A percentile compares a stretch with the other conserved stretches of the same genome.
These are phyloP conservation scores for Panus rudis DNA, from an alignment of 768 basidiomycete species.

Conservation along the genomic window DNA sequence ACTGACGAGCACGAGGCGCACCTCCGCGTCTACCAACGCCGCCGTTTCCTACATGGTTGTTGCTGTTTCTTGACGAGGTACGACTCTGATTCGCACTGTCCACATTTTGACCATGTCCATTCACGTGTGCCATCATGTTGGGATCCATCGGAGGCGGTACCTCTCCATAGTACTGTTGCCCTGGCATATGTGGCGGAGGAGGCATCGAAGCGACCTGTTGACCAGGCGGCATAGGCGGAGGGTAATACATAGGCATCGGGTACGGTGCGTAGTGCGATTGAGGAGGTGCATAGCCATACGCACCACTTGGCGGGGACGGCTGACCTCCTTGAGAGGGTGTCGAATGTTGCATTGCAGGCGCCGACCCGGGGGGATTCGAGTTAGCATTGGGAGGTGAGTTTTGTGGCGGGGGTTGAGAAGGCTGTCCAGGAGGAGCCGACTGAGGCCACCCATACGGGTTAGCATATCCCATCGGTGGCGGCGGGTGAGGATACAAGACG, in stretches of 20 bases:
- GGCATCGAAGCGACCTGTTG: constrained; percentile 14
- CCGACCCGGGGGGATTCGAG: too few relatives aligned
- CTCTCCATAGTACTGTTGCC: constrained; percentile 11
- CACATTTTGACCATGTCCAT: constrained; percentile 25
- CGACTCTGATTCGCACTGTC: constrained; percentile 25
- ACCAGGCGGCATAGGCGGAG: background rate
- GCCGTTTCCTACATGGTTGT: constrained; percentile 18
- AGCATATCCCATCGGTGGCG: constrained; percentile 23
- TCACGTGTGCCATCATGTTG: constrained; percentile 17
- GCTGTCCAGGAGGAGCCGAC: constrained; percentile 14
- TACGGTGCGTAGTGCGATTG: constrained; percentile 20
- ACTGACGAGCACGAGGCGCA: constrained; percentile 19
- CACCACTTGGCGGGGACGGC: too few relatives aligned
- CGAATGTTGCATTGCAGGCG: too few relatives aligned
- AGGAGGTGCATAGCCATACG: constrained; percentile 16
- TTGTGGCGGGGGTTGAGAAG: constrained; percentile 25
- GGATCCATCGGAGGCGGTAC: background rate
- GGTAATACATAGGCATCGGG: constrained; percentile 15
- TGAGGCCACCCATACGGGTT: constrained; percentile 30
- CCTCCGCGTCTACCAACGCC: constrained; percentile 21
- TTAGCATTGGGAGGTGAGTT: too few relatives aligned
- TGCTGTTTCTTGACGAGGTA: constrained; percentile 26
- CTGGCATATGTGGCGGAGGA: constrained; percentile 13
- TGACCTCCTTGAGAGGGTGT: too few relatives aligned
- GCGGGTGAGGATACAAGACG: constrained; percentile 21